Evolutionary conservation across 2,329 filamentous ascomycete species (phyloP).

Genomic region (Macrophomina tecta): DNA sequence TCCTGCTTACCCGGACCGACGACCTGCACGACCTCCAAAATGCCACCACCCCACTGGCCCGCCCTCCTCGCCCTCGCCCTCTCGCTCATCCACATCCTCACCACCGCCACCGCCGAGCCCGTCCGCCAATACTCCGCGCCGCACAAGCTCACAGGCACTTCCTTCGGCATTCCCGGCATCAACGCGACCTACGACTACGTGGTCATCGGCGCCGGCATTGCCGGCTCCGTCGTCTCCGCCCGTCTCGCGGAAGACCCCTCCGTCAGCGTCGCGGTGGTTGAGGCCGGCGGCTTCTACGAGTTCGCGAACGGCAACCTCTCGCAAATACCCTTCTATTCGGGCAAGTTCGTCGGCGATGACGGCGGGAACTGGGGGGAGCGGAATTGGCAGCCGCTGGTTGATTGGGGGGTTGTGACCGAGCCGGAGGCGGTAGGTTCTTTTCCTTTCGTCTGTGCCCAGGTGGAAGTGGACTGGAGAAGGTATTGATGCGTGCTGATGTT

Average conservation of each 20-base stretch:
- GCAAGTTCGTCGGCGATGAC: neutral
- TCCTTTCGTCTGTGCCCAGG: too few relatives aligned
- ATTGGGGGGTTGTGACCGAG: constrained; percentile 22
- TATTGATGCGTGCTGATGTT: neutral
- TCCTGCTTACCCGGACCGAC: too few relatives aligned
- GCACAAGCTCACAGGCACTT: neutral
- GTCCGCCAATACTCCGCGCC: neutral
- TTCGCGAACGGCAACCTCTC: constrained; percentile 37
- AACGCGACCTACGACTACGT: constrained; percentile 41
- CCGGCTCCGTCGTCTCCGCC: constrained; percentile 37
- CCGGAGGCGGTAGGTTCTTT: neutral
- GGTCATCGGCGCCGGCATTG: constrained; percentile 37
- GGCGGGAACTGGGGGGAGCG: neutral
- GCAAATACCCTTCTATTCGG: constrained; percentile 34
- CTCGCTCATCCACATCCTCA: neutral
- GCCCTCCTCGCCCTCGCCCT: neutral
- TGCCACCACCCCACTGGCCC: neutral
- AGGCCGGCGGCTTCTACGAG: constrained; percentile 38
- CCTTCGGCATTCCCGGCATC: constrained; percentile 28
- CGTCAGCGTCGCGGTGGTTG: constrained; percentile 38
- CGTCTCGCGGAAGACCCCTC: constrained; percentile 35
- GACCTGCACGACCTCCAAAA: too few relatives aligned
- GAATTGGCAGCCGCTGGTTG: constrained; percentile 6
- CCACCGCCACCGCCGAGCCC: neutral
- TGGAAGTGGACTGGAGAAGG: neutral